Evolutionary conservation across 2,329 filamentous ascomycete species (phyloP).

Genomic region (Aspergillus sp.): DNA sequence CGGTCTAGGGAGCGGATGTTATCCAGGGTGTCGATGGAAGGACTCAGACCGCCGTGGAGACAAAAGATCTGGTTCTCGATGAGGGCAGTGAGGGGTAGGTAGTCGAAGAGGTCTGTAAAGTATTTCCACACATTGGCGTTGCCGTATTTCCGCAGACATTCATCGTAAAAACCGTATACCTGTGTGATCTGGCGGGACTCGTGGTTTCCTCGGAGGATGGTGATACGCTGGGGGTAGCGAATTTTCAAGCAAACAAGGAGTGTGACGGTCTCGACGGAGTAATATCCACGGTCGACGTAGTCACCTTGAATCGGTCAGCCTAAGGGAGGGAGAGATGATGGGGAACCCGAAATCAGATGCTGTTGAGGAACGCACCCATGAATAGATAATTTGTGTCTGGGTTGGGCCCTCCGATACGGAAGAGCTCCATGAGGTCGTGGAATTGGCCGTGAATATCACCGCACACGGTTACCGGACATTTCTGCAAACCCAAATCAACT

Average conservation of each 20-base stretch:
- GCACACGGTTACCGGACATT: constrained; percentile 98
- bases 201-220: constrained; percentile 97
- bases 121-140: constrained; percentile 99
- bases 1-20: constrained; percentile 94
- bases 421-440: constrained; percentile 98
- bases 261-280: constrained; percentile 97
- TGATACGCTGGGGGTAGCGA: constrained; percentile 95
- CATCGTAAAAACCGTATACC: constrained; percentile 99
- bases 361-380: constrained; percentile 69
- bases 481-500: constrained; percentile 53
- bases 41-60: constrained; percentile 92
- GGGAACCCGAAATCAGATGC: too few relatives aligned
- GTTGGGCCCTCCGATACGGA: constrained; percentile 97
- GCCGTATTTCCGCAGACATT: constrained; percentile 97
- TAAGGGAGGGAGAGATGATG: not conserved
- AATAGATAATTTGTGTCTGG: constrained; percentile 99
- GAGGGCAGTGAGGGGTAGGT: constrained; percentile 91
- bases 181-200: constrained; percentile 98
- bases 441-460: constrained; percentile 99
- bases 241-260: constrained; percentile 96
- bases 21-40: constrained; percentile 92
- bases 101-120: constrained; percentile 98
- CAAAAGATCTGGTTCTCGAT: constrained; percentile 99
- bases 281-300: constrained; percentile 98
- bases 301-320: constrained; percentile 62